Evolutionary conservation across 768 basidiomycete species (phyloP).

Genomic region (Mycena galericulata): DNA sequence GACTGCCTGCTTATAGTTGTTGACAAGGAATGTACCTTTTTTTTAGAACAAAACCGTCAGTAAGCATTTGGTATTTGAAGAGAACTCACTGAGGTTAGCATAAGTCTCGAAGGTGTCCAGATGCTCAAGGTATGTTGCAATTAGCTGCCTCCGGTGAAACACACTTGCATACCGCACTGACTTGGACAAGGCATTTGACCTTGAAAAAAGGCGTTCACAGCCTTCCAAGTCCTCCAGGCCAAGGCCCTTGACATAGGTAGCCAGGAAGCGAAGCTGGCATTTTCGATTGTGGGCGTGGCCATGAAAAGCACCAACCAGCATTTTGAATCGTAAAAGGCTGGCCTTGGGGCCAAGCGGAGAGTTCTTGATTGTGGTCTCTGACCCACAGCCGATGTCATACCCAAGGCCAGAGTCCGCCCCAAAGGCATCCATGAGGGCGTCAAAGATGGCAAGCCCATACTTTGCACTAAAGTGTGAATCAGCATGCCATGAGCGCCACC

Average conservation of each 20-base stretch:
- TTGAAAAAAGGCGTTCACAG: conserved; percentile 28
- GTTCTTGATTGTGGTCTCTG: conserved; percentile 21
- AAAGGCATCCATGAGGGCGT: background rate
- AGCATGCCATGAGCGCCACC: background rate
- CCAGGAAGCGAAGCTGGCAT: conserved; percentile 29
- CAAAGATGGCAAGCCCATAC: conserved; percentile 17
- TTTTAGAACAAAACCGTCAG: too few relatives aligned
- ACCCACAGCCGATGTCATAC: conserved; percentile 31
- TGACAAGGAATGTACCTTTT: too few relatives aligned
- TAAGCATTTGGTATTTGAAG: too few relatives aligned
- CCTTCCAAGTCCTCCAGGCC: conserved; percentile 33
- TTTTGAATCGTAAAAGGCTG: background rate
- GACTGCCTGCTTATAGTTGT: too few relatives aligned
- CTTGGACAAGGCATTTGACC: conserved; percentile 24
- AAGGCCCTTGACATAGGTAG: conserved; percentile 21
- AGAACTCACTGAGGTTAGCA: conserved; percentile 5
- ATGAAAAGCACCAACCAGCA: conserved; percentile 23
- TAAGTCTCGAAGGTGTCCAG: conserved; percentile 16
- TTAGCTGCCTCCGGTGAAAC: conserved; percentile 23
- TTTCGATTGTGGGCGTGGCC: conserved; percentile 25
- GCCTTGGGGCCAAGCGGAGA: conserved; percentile 3
- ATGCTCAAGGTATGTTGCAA: conserved; percentile 5
- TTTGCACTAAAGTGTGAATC: background rate
- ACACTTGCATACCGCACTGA: conserved; percentile 12
- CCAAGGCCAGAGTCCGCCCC: background rate